phyloP scores from a whole-genome alignment of 2,329 filamentous ascomycete genomes.

The Arthroderma sp. region DNA sequence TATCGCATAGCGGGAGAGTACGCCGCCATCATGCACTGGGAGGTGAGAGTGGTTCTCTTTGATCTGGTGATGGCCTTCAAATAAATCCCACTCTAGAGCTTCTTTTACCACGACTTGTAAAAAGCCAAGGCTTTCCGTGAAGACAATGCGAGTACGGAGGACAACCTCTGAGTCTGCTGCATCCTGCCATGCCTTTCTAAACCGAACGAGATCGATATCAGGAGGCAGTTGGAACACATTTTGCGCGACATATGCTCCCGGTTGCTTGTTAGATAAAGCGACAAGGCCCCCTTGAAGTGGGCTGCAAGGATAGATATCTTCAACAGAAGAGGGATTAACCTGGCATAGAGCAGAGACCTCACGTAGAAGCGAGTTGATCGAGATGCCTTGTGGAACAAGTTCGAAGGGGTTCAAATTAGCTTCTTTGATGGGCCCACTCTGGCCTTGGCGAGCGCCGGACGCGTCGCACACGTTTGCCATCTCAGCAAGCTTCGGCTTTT shows the following conservation, averaged over 20 bases:
- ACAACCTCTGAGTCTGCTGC: constrained; percentile 24
- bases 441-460: constrained; percentile 12
- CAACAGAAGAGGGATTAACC: constrained; percentile 14
- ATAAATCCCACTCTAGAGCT: constrained; percentile 12
- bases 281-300: constrained; percentile 31
- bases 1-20: constrained; percentile 17
- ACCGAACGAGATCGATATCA: constrained; percentile 20
- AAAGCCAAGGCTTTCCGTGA: constrained; percentile 14
- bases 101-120: constrained; percentile 19
- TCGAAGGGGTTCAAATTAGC: constrained; percentile 18
- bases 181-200: constrained; percentile 27
- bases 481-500: constrained; percentile 28
- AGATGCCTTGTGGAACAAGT: constrained; percentile 15
- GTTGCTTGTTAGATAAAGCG: constrained; percentile 24
- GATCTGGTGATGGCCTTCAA: constrained; percentile 6
- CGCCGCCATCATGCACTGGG: constrained; percentile 18
- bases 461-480: constrained; percentile 25
- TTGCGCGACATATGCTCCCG: constrained; percentile 29
- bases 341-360: constrained; percentile 13
- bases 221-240: constrained; percentile 20
- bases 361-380: constrained; percentile 9
- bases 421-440: constrained; percentile 3
- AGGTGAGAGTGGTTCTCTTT: constrained; percentile 5
- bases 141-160: constrained; percentile 28
- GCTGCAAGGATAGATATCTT: constrained; percentile 31